A percentile compares a stretch with the other conserved stretches of the same genome.
Conservation (phyloP, 305 asterid species). For the Fraxinus greggii region DNA sequence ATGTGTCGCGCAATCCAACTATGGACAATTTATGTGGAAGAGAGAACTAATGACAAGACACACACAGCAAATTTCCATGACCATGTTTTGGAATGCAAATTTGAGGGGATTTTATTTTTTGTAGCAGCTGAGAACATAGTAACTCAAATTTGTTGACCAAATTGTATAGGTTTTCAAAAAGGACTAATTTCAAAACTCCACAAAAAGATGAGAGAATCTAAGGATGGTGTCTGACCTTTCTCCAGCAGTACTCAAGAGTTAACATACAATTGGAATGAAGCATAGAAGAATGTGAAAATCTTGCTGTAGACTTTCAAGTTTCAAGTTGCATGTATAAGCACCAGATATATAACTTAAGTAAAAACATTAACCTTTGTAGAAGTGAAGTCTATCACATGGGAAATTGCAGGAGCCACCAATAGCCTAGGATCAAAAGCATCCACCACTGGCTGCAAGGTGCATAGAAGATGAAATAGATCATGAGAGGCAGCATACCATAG, state of each 20-base stretch:
- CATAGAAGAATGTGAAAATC: neutral
- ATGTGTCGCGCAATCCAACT: neutral
- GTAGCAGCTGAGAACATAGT: neutral
- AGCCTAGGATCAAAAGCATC: conserved; percentile 97
- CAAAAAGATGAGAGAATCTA: neutral
- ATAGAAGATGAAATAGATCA: conserved; percentile 18
- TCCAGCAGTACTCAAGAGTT: neutral
- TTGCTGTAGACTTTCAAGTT: neutral
- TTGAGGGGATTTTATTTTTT: neutral
- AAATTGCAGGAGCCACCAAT: conserved; percentile 89
- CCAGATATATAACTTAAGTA: neutral
- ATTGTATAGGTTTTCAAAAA: neutral
- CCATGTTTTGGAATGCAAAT: neutral
- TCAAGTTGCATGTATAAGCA: conserved; percentile 10
- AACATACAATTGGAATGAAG: neutral
- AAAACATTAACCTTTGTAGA: conserved; percentile 61
- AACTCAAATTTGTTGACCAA: neutral
- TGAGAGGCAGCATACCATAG: neutral
- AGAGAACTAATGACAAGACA: neutral
- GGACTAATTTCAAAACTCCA: neutral
- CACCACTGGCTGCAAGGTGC: conserved; percentile 85
- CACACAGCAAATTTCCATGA: neutral
- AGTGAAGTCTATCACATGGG: conserved; percentile 83
- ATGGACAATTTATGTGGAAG: neutral
- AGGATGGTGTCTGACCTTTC: neutral